A percentile compares a stretch with the other conserved stretches of the same genome.
These are phyloP conservation scores for Ampelomyces quisqualis DNA, from an alignment of 2,329 filamentous ascomycete genomes.

Conservation along the genomic window DNA sequence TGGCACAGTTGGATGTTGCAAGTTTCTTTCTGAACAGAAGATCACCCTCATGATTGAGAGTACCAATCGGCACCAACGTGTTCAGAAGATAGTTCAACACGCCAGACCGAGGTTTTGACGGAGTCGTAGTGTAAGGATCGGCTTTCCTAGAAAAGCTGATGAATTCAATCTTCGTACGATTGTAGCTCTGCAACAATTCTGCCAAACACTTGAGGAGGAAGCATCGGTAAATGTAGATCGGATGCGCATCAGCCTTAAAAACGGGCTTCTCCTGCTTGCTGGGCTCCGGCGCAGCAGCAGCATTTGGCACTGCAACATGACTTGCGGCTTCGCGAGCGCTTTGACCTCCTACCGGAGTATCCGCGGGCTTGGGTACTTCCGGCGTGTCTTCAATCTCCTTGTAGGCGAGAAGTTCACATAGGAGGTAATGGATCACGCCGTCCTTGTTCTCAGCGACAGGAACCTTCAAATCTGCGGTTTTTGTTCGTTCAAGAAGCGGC, in stretches of 20 bases:
- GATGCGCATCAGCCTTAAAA: conserved; percentile 91
- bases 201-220: conserved; percentile 90
- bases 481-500: conserved; percentile 63
- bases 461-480: conserved; percentile 70
- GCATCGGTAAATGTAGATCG: conserved; percentile 94
- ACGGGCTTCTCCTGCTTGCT: conserved; percentile 63
- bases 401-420: conserved; percentile 89
- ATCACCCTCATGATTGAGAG: conserved; percentile 70
- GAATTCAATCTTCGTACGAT: conserved; percentile 93
- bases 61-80: conserved; percentile 68
- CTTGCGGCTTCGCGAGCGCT: conserved; percentile 11
- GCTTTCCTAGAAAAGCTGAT: conserved; percentile 97
- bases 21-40: conserved; percentile 78
- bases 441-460: conserved; percentile 90
- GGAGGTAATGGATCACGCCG: conserved; percentile 90
- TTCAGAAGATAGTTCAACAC: conserved; percentile 92
- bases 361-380: conserved; percentile 45
- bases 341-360: conserved; percentile 42
- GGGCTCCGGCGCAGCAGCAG: conserved; percentile 12
- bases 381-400: conserved; percentile 90
- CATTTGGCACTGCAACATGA: conserved; percentile 7
- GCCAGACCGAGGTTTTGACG: conserved; percentile 89
- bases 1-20: conserved; percentile 82
- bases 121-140: conserved; percentile 78
- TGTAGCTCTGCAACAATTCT: conserved; percentile 89